Evolutionary conservation across 352 stramenopile genomes (phyloP).

Genomic region (Pythium utonaiense): DNA sequence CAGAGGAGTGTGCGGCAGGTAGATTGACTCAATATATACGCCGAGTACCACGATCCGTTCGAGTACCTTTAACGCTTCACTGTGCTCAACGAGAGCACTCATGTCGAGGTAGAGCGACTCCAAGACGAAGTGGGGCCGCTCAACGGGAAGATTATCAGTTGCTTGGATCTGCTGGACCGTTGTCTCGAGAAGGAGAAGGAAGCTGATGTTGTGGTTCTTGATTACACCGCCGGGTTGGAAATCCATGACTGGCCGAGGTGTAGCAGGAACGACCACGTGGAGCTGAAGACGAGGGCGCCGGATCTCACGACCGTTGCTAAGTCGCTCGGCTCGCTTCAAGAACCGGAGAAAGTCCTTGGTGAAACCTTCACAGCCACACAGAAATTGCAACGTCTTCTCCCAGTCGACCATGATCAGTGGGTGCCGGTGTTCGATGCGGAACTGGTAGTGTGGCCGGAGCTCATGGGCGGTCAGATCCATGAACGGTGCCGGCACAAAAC

Average conservation of each 20-base stretch:
- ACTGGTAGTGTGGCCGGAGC: background rate
- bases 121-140: background rate
- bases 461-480: conserved; percentile 1
- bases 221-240: no score
- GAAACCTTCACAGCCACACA: background rate
- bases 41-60: conserved; percentile 1
- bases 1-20: background rate
- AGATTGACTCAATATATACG: background rate
- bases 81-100: background rate
- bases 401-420: background rate
- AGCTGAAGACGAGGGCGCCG: background rate
- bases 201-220: background rate
- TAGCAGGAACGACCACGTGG: background rate
- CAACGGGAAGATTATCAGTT: background rate
- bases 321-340: background rate
- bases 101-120: conserved; percentile 2
- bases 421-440: background rate
- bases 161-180: background rate
- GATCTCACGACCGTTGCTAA: background rate
- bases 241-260: no score
- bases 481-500: conserved; percentile 5
- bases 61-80: background rate
- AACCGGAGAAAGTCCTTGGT: background rate
- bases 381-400: background rate
- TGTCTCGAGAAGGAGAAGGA: background rate